Percentiles rank a stretch among this genome's conserved stretches.
Evolutionary conservation across 2,329 filamentous ascomycete genomes (phyloP).

Genomic region (Beauveria pseudobassiana): DNA sequence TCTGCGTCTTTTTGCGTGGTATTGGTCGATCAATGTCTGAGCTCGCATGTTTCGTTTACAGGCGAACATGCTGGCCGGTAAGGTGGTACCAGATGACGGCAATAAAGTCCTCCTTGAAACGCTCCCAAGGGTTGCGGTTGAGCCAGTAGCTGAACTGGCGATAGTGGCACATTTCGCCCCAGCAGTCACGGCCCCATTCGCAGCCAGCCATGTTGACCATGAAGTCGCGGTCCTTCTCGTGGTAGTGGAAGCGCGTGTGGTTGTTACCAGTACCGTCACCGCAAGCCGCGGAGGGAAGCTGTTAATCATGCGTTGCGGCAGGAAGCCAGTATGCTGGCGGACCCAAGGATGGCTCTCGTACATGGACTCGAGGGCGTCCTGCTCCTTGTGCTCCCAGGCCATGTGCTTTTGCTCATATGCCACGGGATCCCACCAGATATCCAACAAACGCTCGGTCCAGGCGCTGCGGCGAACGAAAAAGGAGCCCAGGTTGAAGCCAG

Average conservation of each 20-base stretch:
- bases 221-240: constrained; percentile 79
- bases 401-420: constrained; percentile 97
- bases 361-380: constrained; percentile 88
- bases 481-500: constrained; percentile 91
- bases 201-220: constrained; percentile 98
- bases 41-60: constrained; percentile 26
- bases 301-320: constrained; percentile 88
- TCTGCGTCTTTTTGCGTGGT: not conserved
- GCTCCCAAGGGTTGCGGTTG: constrained; percentile 77
- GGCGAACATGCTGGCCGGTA: constrained; percentile 52
- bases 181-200: constrained; percentile 94
- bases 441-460: constrained; percentile 86
- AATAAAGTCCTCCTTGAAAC: constrained; percentile 59
- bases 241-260: constrained; percentile 76
- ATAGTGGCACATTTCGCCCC: constrained; percentile 96
- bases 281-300: constrained; percentile 88
- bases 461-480: constrained; percentile 82
- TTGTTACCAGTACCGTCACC: constrained; percentile 57
- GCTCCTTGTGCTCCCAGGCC: constrained; percentile 98
- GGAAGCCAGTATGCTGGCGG: constrained; percentile 77
- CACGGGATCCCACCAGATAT: constrained; percentile 98
- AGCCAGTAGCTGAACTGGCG: constrained; percentile 84
- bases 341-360: constrained; percentile 92
- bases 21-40: constrained; percentile 3
- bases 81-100: constrained; percentile 56